Base-by-base conservation (phyloP, 75 land plant species). In the Cupressus sempervirens region DNA sequence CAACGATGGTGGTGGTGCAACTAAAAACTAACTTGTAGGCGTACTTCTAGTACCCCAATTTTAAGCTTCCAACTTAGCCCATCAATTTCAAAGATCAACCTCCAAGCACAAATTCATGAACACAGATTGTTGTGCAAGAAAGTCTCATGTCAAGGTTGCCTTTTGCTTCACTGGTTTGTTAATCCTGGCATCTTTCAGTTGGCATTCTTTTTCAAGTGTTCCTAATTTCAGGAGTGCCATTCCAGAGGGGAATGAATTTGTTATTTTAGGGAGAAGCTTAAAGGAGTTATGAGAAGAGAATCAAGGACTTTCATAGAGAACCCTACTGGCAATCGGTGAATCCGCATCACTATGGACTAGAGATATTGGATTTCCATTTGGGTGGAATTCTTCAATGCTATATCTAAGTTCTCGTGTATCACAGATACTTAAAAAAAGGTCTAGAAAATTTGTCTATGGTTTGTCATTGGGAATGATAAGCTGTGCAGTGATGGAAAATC, bases 401-500 rank as follows among this genome's bases (percentile, higher is more conserved):
- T n/a, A n/a, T n/a, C n/a, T n/a, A n/a, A n/a, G n/a, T n/a, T n/a
- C n/a, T n/a, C n/a, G n/a, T n/a, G n/a, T n/a, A n/a, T n/a, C n/a
- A n/a, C n/a, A n/a, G n/a, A n/a, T n/a, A n/a, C n/a, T n/a, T n/a
- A n/a, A n/a, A n/a, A n/a, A n/a, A n/a, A n/a, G n/a, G n/a, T n/a
- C n/a, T n/a, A n/a, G n/a, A n/a, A n/a, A n/a, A n/a, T n/a, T n/a
- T n/a, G n/a, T n/a, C n/a, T n/a, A n/a, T n/a, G n/a, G n/a, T n/a
- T n/a, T n/a, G n/a, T n/a, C n/a, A n/a, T n/a, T n/a, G n/a, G n/a
- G n/a, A n/a, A n/a, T n/a, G n/a, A n/a, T n/a, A n/a, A n/a, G n/a
- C n/a, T n/a, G n/a, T n/a, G 91, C 91, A n/a, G 81, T 86, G 62
- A 72, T 88, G 56, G 91, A 89, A 0, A 90, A 88, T 77, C 58